These are phyloP conservation scores for Lumnitzera racemosa DNA, from an alignment of 345 rosid species.

Conservation along the genomic window DNA sequence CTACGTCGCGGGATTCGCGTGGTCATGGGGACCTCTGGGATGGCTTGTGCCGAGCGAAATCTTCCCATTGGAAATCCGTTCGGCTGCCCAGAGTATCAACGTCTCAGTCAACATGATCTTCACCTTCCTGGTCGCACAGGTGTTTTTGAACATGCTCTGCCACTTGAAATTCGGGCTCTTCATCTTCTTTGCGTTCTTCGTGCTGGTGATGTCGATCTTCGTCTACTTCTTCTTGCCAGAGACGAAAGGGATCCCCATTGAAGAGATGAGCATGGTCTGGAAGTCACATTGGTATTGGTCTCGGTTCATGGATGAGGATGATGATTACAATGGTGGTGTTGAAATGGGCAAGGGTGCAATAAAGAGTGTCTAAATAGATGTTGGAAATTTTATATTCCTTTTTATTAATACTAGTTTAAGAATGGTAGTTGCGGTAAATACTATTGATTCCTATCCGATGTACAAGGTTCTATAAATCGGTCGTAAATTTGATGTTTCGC, in stretches of 20 bases:
- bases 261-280: slow-evolving; percentile 64
- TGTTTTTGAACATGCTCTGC: slow-evolving; percentile 72
- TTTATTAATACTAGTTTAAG: not conserved
- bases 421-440: slow-evolving; percentile 15
- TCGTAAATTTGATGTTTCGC: no score
- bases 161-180: slow-evolving; percentile 73
- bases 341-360: slow-evolving; percentile 42
- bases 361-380: slow-evolving; percentile 21
- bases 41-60: slow-evolving; percentile 96
- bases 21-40: slow-evolving; percentile 97
- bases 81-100: slow-evolving; percentile 83
- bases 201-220: slow-evolving; percentile 45
- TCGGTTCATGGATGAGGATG: slow-evolving; percentile 25
- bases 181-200: slow-evolving; percentile 60
- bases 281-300: slow-evolving; percentile 63
- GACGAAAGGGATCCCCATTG: slow-evolving; percentile 65
- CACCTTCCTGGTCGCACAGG: slow-evolving; percentile 70
- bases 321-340: slow-evolving; percentile 16
- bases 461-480: no score
- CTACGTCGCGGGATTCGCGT: slow-evolving; percentile 77
- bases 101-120: slow-evolving; percentile 88
- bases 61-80: slow-evolving; percentile 79
- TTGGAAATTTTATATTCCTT: not conserved
- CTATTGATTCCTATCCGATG: not conserved
- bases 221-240: slow-evolving; percentile 57